Evolutionary conservation across 2,329 filamentous ascomycete species (phyloP).

Genomic region (Fusarium subtropicale): DNA sequence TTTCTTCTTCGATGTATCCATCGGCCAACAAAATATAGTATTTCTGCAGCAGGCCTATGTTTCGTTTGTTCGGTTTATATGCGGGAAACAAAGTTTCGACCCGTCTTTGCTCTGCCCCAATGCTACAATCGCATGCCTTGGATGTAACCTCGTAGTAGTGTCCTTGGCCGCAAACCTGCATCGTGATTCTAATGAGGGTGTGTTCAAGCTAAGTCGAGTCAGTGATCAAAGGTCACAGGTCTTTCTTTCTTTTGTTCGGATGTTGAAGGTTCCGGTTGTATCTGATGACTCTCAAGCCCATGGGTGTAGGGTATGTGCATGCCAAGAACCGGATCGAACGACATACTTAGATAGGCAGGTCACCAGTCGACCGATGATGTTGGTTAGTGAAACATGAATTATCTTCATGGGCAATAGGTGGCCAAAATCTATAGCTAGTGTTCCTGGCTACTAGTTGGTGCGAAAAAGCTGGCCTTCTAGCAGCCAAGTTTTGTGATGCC

Average conservation of each 20-base stretch:
- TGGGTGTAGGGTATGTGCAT: neutral
- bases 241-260: neutral
- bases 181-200: neutral
- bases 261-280: neutral
- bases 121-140: neutral
- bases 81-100: neutral
- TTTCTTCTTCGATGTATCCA: constrained; percentile 11
- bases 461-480: too few relatives aligned
- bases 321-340: neutral
- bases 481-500: too few relatives aligned
- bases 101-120: neutral
- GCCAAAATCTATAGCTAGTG: neutral
- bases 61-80: constrained; percentile 10
- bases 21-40: neutral
- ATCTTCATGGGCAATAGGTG: fast-evolving
- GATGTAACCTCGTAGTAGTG: neutral
- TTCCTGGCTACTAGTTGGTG: neutral
- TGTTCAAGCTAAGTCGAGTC: neutral
- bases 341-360: neutral
- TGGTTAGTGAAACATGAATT: neutral
- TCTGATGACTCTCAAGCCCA: neutral
- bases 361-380: neutral
- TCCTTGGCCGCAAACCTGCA: neutral
- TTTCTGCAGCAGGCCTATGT: neutral
- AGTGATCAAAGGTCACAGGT: neutral